Evolutionary conservation across 2,329 filamentous ascomycete genomes (phyloP), one percentile per base, ranked within the genome.

Genomic region (Colletotrichum paranaense): DNA sequence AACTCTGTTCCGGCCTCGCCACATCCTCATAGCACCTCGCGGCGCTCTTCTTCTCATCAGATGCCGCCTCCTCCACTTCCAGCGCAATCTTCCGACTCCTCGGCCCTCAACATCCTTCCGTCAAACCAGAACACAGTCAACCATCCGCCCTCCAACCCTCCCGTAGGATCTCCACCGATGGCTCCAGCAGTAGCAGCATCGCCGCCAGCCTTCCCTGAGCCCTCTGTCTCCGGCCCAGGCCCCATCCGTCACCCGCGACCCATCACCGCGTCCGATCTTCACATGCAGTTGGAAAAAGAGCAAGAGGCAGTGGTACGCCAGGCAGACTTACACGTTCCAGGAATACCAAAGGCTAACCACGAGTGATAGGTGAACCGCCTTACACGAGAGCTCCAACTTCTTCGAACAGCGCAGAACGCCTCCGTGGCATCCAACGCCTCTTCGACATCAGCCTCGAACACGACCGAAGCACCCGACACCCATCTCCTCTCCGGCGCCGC

Each of bases 251-350:
- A 98, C 81, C 95, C 96, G 6, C 90, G 94, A 46, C 95, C 95
- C 4, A 85, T 98, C 81, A 98, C 96, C 0, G 92, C 95, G 1
- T 93, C 95, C 4, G 96, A 98, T 82, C 88, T 98, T 74, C 95
- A 98, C 82, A 88, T 94, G 73, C 91, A 98, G 84, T 88, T 98
- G 30, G 96, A 98, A 83, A 97, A 97, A 82, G 96, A 98, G 81
- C 95, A 98, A 78, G 96, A 98, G 83, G 94, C 95, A 46, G 93
- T 98, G 78, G 95, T 97, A 88, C 76, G 91, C 85, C 38, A 30
- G 56, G 7, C n/a, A 4, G 11, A 3, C 11, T 24, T 30, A 12
- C 6, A 22, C 6, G 8, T 22, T 12, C 22, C 7, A 19, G 70
- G 64, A 64, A 67, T 16, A 22, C 32, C 52, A 42, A 19, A 42